Percentiles rank a stretch among this genome's conserved stretches.
phyloP scores from a whole-genome alignment of 805 yeast genomes.

The Zygoascus bituminiphila region DNA sequence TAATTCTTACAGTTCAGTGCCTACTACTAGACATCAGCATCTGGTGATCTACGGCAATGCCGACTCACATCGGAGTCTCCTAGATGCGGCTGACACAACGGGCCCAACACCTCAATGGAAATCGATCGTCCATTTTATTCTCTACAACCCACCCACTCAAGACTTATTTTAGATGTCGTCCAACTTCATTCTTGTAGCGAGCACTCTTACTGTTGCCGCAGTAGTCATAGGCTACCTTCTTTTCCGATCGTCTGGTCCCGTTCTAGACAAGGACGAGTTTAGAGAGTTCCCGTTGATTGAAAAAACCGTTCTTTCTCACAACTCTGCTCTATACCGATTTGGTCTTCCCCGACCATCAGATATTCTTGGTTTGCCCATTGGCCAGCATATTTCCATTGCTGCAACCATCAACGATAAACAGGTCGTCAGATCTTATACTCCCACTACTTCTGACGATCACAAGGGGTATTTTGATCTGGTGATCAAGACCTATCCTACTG shows the following conservation, averaged over 20 bases:
- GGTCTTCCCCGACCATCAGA: conserved; percentile 72
- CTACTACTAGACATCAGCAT: too few relatives aligned
- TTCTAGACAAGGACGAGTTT: conserved; percentile 54
- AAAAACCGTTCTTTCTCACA: conserved; percentile 71
- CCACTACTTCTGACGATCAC: conserved; percentile 53
- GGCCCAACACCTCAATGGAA: too few relatives aligned
- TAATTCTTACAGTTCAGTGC: too few relatives aligned
- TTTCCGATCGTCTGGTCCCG: conserved; percentile 1
- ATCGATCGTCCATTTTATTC: too few relatives aligned
- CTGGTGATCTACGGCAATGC: too few relatives aligned
- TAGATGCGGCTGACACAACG: too few relatives aligned
- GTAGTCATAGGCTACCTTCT: background rate
- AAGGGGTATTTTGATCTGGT: conserved; percentile 76
- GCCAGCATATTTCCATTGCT: conserved; percentile 82
- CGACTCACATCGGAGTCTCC: too few relatives aligned
- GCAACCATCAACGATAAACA: conserved; percentile 75
- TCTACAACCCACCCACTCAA: background rate
- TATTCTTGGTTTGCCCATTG: conserved; percentile 81
- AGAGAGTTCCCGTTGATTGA: conserved; percentile 75
- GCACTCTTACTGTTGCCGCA: background rate
- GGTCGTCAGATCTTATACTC: conserved; percentile 81
- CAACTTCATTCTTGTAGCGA: background rate
- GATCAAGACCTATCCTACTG: conserved; percentile 77
- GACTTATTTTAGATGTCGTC: background rate
- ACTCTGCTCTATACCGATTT: conserved; percentile 72